Evolutionary conservation across 2,329 filamentous ascomycete genomes (phyloP).

Genomic region (Cyclaneusma minus): DNA sequence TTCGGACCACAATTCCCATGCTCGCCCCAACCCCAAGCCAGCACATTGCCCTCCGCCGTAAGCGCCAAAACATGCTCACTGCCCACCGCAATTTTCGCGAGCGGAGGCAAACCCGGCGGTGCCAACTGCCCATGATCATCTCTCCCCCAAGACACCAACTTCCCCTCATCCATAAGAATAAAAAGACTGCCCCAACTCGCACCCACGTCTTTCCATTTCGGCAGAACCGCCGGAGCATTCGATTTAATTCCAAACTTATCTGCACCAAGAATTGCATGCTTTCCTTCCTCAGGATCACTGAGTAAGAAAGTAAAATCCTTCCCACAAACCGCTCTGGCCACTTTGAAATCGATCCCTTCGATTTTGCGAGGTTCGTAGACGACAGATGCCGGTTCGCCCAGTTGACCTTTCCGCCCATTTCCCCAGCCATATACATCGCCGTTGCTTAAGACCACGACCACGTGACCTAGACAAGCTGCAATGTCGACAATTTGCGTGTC

Average conservation of each 20-base stretch:
- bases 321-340: conserved; percentile 56
- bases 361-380: conserved; percentile 48
- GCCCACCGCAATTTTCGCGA: conserved; percentile 58
- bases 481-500: conserved; percentile 48
- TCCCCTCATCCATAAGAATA: conserved; percentile 45
- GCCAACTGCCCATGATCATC: conserved; percentile 74
- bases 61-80: conserved; percentile 81
- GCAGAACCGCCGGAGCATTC: conserved; percentile 34
- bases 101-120: conserved; percentile 39
- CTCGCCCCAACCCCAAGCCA: conserved; percentile 94
- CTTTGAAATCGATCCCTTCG: conserved; percentile 40
- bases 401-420: conserved; percentile 68
- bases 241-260: conserved; percentile 57
- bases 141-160: conserved; percentile 61
- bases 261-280: conserved; percentile 53
- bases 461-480: conserved; percentile 63
- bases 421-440: conserved; percentile 84
- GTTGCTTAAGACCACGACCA: conserved; percentile 54
- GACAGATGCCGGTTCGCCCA: conserved; percentile 43
- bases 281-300: conserved; percentile 34
- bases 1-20: conserved; percentile 85
- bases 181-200: conserved; percentile 77
- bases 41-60: conserved; percentile 45
- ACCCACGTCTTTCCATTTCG: conserved; percentile 49
- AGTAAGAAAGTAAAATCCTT: conserved; percentile 74